Conservation (phyloP, 345 rosid genomes). For the Eucalyptus curtisii region DNA sequence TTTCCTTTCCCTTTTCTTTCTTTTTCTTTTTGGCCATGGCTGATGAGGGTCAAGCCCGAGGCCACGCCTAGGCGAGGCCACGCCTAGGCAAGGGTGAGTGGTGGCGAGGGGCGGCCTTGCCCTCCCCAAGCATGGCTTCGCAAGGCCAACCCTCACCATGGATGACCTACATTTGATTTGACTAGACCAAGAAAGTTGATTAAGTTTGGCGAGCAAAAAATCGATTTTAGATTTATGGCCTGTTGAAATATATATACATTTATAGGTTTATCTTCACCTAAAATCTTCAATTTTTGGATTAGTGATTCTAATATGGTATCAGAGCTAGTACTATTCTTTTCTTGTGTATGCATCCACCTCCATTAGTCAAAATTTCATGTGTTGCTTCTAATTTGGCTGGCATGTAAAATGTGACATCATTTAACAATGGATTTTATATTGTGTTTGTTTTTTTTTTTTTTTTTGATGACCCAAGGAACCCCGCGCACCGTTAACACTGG, state of each 20-base stretch:
- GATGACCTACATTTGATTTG: not conserved
- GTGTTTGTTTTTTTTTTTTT: too few relatives aligned
- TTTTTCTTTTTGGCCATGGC: too few relatives aligned
- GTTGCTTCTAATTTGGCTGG: not conserved
- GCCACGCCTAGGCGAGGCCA: too few relatives aligned
- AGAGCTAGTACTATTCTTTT: not conserved
- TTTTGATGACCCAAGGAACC: too few relatives aligned
- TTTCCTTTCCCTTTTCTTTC: too few relatives aligned
- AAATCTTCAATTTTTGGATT: not conserved
- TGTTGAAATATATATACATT: too few relatives aligned
- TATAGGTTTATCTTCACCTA: not conserved
- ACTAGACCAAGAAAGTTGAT: not conserved
- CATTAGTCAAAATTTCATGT: not conserved
- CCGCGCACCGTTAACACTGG: too few relatives aligned
- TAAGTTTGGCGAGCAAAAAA: not conserved
- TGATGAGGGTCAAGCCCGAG: too few relatives aligned
- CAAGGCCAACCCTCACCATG: not conserved
- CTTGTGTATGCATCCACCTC: fast-evolving
- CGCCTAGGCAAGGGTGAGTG: too few relatives aligned
- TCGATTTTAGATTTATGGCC: fast-evolving
- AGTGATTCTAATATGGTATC: fast-evolving
- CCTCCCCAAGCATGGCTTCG: too few relatives aligned
- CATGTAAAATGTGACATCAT: fast-evolving
- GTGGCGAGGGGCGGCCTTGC: too few relatives aligned
- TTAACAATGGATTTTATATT: not conserved